Percentiles rank a stretch among this genome's conserved stretches.
These are phyloP conservation scores for Aspergillus pseudotamarii DNA, from an alignment of 2,329 filamentous ascomycete species.

Conservation along the genomic window DNA sequence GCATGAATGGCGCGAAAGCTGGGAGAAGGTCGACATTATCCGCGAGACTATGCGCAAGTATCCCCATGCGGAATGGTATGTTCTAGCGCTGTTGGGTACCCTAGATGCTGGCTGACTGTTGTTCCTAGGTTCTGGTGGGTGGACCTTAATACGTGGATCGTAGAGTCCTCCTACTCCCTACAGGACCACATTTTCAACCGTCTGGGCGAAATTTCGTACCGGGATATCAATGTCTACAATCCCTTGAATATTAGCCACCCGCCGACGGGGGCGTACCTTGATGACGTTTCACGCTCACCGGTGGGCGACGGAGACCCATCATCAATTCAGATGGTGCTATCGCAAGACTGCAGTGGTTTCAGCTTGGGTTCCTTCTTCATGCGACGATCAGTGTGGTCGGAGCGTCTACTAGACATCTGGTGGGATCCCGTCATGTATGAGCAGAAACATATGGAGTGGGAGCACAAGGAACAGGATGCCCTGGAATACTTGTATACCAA, in stretches of 20 bases:
- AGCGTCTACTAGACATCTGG: constrained; percentile 91
- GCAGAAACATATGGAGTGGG: constrained; percentile 98
- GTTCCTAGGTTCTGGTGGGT: constrained; percentile 93
- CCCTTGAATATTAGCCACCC: constrained; percentile 92
- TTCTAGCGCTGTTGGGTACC: constrained; percentile 13
- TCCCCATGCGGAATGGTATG: constrained; percentile 92
- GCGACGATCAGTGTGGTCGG: constrained; percentile 81
- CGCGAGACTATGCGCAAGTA: constrained; percentile 89
- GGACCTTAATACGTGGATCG: constrained; percentile 95
- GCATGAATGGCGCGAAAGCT: constrained; percentile 98
- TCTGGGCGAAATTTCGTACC: constrained; percentile 74
- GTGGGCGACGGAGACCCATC: constrained; percentile 74
- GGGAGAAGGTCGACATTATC: constrained; percentile 97
- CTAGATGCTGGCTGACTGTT: constrained; percentile 15
- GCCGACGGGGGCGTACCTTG: constrained; percentile 72
- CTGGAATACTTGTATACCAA: constrained; percentile 88
- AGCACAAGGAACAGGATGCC: constrained; percentile 97
- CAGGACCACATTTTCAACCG: constrained; percentile 88
- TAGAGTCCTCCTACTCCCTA: constrained; percentile 90
- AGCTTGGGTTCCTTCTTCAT: constrained; percentile 96
- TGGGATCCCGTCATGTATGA: constrained; percentile 98
- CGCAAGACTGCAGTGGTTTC: constrained; percentile 94
- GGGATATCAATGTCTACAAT: constrained; percentile 96
- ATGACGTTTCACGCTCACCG: constrained; percentile 70
- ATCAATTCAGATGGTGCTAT: constrained; percentile 84